Conservation (phyloP, 345 rosid species). For the Raphanus raphanistrum region DNA sequence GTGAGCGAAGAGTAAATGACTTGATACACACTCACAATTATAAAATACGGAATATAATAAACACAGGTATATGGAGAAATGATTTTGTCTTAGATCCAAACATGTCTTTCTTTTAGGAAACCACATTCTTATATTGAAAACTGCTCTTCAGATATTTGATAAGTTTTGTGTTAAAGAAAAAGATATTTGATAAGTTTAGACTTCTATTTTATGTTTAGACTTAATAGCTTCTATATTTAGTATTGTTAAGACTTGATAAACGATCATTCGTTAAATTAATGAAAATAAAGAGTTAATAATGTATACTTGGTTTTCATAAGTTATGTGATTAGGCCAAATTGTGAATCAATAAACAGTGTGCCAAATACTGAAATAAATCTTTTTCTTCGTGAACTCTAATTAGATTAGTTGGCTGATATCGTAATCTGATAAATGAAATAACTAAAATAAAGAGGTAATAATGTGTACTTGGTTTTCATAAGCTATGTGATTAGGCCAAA, state of each 20-base stretch:
- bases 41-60: not conserved
- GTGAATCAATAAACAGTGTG: slow-evolving; percentile 40
- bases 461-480: slow-evolving; percentile 32
- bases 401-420: slow-evolving; percentile 37
- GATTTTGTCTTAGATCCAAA: slow-evolving; percentile 6
- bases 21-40: slow-evolving; percentile 27
- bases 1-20: slow-evolving; percentile 21
- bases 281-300: slow-evolving; percentile 13
- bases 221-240: not conserved
- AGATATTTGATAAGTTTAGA: too few relatives aligned
- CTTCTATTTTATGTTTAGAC: not conserved
- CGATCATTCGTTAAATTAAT: not conserved
- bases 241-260: not conserved
- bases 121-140: slow-evolving; percentile 5
- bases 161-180: not conserved
- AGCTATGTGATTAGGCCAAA: slow-evolving; percentile 44
- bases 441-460: slow-evolving; percentile 16
- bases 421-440: slow-evolving; percentile 22
- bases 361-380: slow-evolving; percentile 15
- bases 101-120: slow-evolving; percentile 33
- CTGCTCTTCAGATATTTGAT: not conserved
- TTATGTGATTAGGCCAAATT: slow-evolving; percentile 43
- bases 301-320: slow-evolving; percentile 34
- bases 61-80: slow-evolving; percentile 2
- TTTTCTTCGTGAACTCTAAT: slow-evolving; percentile 11